Evolutionary conservation across 2,329 filamentous ascomycete species (phyloP).

Genomic region (Xylariaceae sp.): DNA sequence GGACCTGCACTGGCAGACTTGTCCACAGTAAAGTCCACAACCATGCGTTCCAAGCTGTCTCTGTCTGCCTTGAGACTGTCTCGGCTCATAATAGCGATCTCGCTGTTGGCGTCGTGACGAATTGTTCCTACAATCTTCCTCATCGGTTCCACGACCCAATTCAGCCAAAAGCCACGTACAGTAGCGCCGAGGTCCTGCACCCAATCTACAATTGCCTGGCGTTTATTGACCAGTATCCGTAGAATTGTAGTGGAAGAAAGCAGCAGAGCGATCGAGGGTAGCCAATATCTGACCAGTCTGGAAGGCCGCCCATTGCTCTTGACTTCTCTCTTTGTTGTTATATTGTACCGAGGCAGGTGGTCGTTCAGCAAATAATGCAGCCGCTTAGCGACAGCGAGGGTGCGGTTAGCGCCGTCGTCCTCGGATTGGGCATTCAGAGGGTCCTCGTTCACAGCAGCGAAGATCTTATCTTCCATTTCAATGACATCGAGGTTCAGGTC

Average conservation of each 20-base stretch:
- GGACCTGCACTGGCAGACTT: slow-evolving; percentile 55
- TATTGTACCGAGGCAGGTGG: slow-evolving; percentile 62
- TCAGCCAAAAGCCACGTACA: slow-evolving; percentile 83
- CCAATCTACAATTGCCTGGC: slow-evolving; percentile 75
- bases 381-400: slow-evolving; percentile 57
- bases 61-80: slow-evolving; percentile 85
- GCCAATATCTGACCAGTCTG: slow-evolving; percentile 76
- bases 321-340: slow-evolving; percentile 50
- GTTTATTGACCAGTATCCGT: slow-evolving; percentile 66
- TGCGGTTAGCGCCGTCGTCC: slow-evolving; percentile 44
- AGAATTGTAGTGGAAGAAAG: slow-evolving; percentile 85
- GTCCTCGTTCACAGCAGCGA: slow-evolving; percentile 56
- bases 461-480: slow-evolving; percentile 62
- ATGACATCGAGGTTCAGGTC: slow-evolving; percentile 55
- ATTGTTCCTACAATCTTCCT: slow-evolving; percentile 85
- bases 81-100: slow-evolving; percentile 95
- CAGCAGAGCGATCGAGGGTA: slow-evolving; percentile 64
- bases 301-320: slow-evolving; percentile 69
- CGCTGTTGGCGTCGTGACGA: slow-evolving; percentile 83
- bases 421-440: slow-evolving; percentile 49
- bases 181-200: slow-evolving; percentile 73
- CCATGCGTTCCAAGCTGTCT: slow-evolving; percentile 93
- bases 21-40: slow-evolving; percentile 88
- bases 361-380: slow-evolving; percentile 63
- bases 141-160: slow-evolving; percentile 87